Evolutionary conservation across 495 filamentous ascomycete species (phyloP), one percentile per base, ranked within the genome.

Genomic region (Aspergillus ostianus): DNA sequence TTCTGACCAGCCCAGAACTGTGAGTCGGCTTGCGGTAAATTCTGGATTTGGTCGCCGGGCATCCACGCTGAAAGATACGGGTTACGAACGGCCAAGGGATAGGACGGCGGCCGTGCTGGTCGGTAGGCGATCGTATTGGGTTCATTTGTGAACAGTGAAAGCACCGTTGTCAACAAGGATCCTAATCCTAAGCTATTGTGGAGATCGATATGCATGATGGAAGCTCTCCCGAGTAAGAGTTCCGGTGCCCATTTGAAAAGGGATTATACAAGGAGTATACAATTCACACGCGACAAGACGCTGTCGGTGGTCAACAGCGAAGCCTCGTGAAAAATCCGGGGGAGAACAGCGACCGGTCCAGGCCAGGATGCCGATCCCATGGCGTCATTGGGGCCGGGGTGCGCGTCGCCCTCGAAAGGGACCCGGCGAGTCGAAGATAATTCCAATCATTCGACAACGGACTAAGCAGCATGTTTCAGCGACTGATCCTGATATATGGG

Each of bases 1-100:
- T 72, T 70, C 53, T 78, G 72, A 3, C 80, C 79, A 4, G 68
- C 68, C 80, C 81, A 83, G 60, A 84, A 84, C 57, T 83, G 75
- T 1, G 80, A 69, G 18, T 72, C 67, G 0, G 79, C 69, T 32
- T 66, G 70, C 2, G 80, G 75, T 17, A 82, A 59, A 23, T 67
- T 66, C 29, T 70, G 54, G 8, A 75, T 68, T 20, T 69, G 65
- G 52, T 77, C 68, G 21, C 75, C 71, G 6, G 78, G 77, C 65
- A 83, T 73, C 78, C 79, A 83, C 62, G 70, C 58, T 27, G 73
- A 78, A 27, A 78, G 60, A 58, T 78, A 79, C 20, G 77, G 75
- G 60, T 74, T 80, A 27, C 73, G 73, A 5, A 82, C 79, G 8
- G 78, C 79, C 17, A 82, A 61, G 13, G 79, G 79, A 54, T 82